Percentiles rank a stretch among this genome's conserved stretches.
Conservation (phyloP, 1,139 yeast genomes). For the Debaryomyces udenii region DNA sequence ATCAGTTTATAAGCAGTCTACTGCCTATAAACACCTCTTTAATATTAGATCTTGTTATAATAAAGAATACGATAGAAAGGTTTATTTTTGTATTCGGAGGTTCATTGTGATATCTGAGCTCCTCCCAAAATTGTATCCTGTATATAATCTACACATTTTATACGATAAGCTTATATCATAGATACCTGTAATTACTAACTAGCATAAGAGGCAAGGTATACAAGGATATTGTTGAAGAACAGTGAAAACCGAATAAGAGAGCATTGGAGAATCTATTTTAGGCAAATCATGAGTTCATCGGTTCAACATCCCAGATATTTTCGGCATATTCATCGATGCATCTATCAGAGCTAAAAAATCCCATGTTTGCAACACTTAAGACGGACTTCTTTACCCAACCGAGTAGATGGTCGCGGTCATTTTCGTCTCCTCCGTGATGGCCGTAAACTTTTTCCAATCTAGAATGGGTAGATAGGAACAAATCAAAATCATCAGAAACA, state of each 20-base stretch:
- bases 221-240: too few species aligned
- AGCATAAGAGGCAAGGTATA: too few species aligned
- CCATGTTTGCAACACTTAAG: constrained; percentile 86
- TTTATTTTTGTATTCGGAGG: not conserved
- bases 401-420: constrained; percentile 56
- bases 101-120: constrained; percentile 3
- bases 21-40: constrained; percentile 1
- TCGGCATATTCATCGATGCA: constrained; percentile 93
- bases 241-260: too few species aligned
- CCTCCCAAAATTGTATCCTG: constrained; percentile 1
- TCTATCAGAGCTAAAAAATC: constrained; percentile 89
- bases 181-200: too few species aligned
- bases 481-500: constrained; percentile 86
- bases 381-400: constrained; percentile 80
- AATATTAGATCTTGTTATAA: not conserved
- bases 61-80: not conserved
- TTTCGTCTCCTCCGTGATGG: constrained; percentile 44
- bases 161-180: too few species aligned
- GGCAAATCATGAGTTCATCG: constrained; percentile 38
- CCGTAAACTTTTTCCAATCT: constrained; percentile 74
- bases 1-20: not conserved
- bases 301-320: constrained; percentile 90
- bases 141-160: constrained; percentile 2
- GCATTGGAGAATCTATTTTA: too few species aligned
- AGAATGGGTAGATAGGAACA: constrained; percentile 79